Conservation (phyloP, 2,329 filamentous ascomycete species). For the Cytospora piceae region DNA sequence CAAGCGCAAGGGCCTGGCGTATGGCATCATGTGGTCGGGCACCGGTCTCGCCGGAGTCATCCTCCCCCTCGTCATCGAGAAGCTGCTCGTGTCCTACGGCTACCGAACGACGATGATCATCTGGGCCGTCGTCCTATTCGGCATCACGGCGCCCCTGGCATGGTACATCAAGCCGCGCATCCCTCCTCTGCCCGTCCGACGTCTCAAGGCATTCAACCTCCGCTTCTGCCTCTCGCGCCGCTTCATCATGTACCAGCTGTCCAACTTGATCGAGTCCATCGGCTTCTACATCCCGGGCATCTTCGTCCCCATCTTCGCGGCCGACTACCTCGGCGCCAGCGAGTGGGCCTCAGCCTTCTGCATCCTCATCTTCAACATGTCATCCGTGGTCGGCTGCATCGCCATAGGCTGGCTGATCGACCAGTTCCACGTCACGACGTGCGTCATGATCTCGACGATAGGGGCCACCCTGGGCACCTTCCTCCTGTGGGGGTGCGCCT, state of each 20-base stretch:
- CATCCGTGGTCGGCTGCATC: slow-evolving; percentile 61
- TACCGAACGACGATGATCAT: slow-evolving; percentile 58
- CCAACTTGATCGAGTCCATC: slow-evolving; percentile 60
- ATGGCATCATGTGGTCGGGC: slow-evolving; percentile 66
- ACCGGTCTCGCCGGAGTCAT: slow-evolving; percentile 55
- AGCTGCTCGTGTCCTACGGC: slow-evolving; percentile 54
- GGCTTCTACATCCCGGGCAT: slow-evolving; percentile 68
- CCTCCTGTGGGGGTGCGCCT: slow-evolving; percentile 64
- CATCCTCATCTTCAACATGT: slow-evolving; percentile 62
- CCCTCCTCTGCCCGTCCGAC: slow-evolving; percentile 45
- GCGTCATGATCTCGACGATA: slow-evolving; percentile 59
- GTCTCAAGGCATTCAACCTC: slow-evolving; percentile 46
- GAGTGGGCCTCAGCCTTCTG: slow-evolving; percentile 58
- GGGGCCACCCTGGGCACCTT: slow-evolving; percentile 61
- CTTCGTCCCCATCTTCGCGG: slow-evolving; percentile 63
- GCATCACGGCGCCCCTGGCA: slow-evolving; percentile 58
- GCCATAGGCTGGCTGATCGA: slow-evolving; percentile 63
- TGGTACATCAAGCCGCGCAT: slow-evolving; percentile 61
- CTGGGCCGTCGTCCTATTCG: slow-evolving; percentile 55
- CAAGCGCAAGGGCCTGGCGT: slow-evolving; percentile 60
- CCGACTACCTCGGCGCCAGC: slow-evolving; percentile 49
- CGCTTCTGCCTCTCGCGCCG: slow-evolving; percentile 56
- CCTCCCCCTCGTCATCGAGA: slow-evolving; percentile 57
- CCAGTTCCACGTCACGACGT: slow-evolving; percentile 55
- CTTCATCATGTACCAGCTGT: slow-evolving; percentile 61